A percentile compares a stretch with the other conserved stretches of the same genome.
Conservation (phyloP, 129 eudicot species). For the Chrysanthemum seticuspe region DNA sequence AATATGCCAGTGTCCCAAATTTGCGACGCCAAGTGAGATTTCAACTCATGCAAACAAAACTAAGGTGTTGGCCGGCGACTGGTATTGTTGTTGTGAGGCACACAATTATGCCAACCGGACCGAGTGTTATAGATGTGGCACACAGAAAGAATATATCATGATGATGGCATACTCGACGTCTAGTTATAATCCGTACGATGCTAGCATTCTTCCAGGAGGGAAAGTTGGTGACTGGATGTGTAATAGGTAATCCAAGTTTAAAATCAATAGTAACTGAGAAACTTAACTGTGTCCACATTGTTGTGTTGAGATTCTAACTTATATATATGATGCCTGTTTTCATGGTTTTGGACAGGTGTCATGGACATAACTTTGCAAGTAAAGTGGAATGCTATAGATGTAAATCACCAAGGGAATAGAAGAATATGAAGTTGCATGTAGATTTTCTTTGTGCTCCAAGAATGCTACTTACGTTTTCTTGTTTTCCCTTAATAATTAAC, state of each 20-base stretch:
- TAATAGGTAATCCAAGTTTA: conserved; percentile 38
- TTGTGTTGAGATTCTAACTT: background rate
- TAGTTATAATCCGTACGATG: conserved; percentile 35
- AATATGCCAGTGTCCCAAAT: conserved; percentile 46
- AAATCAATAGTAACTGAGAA: too few species aligned
- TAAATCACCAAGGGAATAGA: conserved; percentile 59
- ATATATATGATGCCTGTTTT: conserved; percentile 1
- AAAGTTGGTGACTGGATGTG: conserved; percentile 96
- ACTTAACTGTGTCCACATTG: background rate
- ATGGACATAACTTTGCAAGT: conserved; percentile 85
- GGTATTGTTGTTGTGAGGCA: conserved; percentile 56
- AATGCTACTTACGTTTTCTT: conserved; percentile 11
- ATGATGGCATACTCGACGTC: conserved; percentile 32
- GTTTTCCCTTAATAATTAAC: background rate
- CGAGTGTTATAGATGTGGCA: conserved; percentile 38
- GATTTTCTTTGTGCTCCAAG: conserved; percentile 9
- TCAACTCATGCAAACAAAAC: conserved; percentile 44
- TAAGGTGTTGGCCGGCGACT: conserved; percentile 47
- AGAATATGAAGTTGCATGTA: conserved; percentile 15
- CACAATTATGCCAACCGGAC: conserved; percentile 55
- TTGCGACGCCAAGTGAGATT: conserved; percentile 29
- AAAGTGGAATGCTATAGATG: conserved; percentile 82
- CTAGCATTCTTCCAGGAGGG: conserved; percentile 67
- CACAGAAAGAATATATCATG: conserved; percentile 44
- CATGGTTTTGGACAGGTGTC: conserved; percentile 48